phyloP scores from a whole-genome alignment of 805 yeast genomes.

The Blastobotrys chiropterorum region DNA sequence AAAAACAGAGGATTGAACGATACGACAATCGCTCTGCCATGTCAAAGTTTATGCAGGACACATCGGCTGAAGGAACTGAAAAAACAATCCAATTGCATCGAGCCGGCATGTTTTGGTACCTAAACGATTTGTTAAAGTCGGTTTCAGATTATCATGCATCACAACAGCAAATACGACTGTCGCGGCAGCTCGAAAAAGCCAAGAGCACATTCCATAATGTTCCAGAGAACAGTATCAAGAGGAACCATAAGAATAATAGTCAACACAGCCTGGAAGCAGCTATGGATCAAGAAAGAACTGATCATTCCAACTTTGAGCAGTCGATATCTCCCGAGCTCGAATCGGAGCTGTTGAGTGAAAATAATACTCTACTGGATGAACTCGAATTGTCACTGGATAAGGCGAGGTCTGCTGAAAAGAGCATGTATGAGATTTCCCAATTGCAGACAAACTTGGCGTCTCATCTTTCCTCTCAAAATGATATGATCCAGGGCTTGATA shows the following conservation, averaged over 20 bases:
- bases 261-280: not conserved
- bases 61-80: conserved; percentile 21
- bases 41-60: conserved; percentile 22
- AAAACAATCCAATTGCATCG: conserved; percentile 30
- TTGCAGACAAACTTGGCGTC: conserved; percentile 68
- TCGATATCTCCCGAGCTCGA: conserved; percentile 18
- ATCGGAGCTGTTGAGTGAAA: conserved; percentile 31
- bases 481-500: conserved; percentile 54
- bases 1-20: conserved; percentile 18
- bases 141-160: conserved; percentile 30
- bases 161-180: conserved; percentile 31
- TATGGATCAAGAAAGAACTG: not conserved
- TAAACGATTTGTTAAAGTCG: conserved; percentile 27
- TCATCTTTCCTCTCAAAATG: conserved; percentile 68
- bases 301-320: not conserved
- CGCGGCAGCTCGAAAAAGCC: conserved; percentile 25
- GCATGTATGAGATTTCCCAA: conserved; percentile 56
- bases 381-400: conserved; percentile 31
- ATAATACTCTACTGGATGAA: conserved; percentile 32
- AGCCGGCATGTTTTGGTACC: conserved; percentile 32
- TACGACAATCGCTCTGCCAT: conserved; percentile 13
- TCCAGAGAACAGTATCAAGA: not conserved
- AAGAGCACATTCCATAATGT: conserved; percentile 16
- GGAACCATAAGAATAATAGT: not conserved
- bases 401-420: conserved; percentile 34